Percentiles rank a stretch among this genome's conserved stretches.
Evolutionary conservation across 352 stramenopile genomes (phyloP).

Genomic region (Phytophthora brassicae): DNA sequence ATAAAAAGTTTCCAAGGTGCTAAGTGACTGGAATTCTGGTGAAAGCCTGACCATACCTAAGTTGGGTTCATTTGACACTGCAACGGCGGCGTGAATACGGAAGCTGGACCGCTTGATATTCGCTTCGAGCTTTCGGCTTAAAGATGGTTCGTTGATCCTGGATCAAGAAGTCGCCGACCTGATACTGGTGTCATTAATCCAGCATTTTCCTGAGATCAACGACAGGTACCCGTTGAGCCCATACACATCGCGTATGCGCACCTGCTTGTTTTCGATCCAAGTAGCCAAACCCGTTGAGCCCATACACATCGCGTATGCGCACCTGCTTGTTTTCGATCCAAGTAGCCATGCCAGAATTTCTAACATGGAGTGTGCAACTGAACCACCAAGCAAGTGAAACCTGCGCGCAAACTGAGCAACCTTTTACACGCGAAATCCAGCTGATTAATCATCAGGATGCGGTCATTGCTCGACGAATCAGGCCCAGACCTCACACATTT

Average conservation of each 20-base stretch:
- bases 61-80: not conserved
- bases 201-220: conserved; percentile 1
- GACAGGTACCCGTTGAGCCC: conserved; percentile 1
- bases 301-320: not conserved
- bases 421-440: not conserved
- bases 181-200: not conserved
- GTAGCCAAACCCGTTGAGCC: not conserved
- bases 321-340: not conserved
- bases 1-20: not conserved
- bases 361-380: conserved; percentile 1
- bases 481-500: not conserved
- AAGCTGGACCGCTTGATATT: not conserved
- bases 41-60: not conserved
- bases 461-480: not conserved
- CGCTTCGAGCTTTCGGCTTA: not conserved
- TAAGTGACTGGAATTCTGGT: too few relatives aligned
- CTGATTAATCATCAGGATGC: not conserved
- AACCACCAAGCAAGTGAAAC: not conserved
- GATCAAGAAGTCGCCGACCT: not conserved
- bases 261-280: not conserved
- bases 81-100: not conserved
- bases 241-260: not conserved
- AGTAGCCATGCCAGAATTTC: not conserved
- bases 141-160: not conserved
- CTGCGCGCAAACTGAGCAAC: not conserved